Evolutionary conservation across 2,329 filamentous ascomycete species (phyloP).

Genomic region (Orbilia brochopaga): DNA sequence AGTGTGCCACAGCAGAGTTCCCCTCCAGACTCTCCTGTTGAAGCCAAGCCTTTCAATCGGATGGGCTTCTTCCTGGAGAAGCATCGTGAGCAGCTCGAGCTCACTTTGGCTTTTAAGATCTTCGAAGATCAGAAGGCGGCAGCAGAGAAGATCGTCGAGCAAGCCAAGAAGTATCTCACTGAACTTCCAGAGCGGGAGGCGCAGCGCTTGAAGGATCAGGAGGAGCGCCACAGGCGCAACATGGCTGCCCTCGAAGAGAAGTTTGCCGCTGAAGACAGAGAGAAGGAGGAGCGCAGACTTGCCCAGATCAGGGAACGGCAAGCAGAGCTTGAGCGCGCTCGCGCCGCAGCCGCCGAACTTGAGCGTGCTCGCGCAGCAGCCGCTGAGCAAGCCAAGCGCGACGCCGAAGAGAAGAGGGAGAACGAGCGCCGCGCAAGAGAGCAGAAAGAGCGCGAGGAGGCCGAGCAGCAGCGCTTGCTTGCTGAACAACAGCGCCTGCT

Average conservation of each 20-base stretch:
- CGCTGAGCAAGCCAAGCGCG: conserved; percentile 1
- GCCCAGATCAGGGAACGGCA: background rate
- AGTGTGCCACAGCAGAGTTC: too few relatives aligned
- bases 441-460: conserved; percentile 16
- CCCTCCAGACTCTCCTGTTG: background rate
- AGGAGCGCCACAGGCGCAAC: conserved; percentile 2
- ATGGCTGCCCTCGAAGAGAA: background rate
- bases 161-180: background rate
- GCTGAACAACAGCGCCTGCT: conserved; percentile 8
- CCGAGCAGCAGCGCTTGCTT: conserved; percentile 1
- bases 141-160: background rate
- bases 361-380: conserved; percentile 7
- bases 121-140: background rate
- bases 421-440: conserved; percentile 7
- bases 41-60: background rate
- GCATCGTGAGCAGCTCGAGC: background rate
- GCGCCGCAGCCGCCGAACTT: background rate
- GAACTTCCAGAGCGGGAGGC: conserved; percentile 2
- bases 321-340: background rate
- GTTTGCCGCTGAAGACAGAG: conserved; percentile 7
- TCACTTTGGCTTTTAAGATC: background rate
- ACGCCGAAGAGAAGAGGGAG: conserved; percentile 4
- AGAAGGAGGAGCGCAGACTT: conserved; percentile 4
- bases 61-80: background rate
- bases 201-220: background rate